These are phyloP conservation scores for Entamoeba dispar DNA, from an alignment of 208 protist genomes.

Conservation along the genomic window DNA sequence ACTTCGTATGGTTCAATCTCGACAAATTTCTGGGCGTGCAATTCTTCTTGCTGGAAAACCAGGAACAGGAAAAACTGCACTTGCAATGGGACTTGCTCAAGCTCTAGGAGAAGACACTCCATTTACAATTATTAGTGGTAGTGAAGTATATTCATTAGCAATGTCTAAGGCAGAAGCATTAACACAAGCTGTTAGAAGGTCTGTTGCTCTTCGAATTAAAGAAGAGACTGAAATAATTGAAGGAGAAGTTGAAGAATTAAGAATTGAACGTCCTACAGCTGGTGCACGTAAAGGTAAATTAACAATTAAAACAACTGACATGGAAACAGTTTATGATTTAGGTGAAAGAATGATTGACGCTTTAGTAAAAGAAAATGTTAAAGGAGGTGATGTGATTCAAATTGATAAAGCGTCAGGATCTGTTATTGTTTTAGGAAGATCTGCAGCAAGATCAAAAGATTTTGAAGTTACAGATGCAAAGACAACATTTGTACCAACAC, in stretches of 20 bases:
- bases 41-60: conserved; percentile 92
- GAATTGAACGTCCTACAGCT: not conserved
- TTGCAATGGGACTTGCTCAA: conserved; percentile 94
- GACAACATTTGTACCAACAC: conserved; percentile 61
- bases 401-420: conserved; percentile 96
- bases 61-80: conserved; percentile 75
- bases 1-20: conserved; percentile 83
- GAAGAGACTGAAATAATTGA: conserved; percentile 99
- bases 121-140: conserved; percentile 93
- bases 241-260: conserved; percentile 96
- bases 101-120: conserved; percentile 80
- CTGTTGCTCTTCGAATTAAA: conserved; percentile 93
- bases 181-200: conserved; percentile 88
- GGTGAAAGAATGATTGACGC: conserved; percentile 98
- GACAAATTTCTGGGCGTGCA: conserved; percentile 92
- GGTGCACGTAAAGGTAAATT: conserved; percentile 75
- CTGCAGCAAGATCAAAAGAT: conserved; percentile 78
- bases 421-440: conserved; percentile 86
- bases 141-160: conserved; percentile 97
- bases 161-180: conserved; percentile 99
- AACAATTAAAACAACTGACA: conserved; percentile 98
- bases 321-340: conserved; percentile 97
- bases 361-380: conserved; percentile 89
- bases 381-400: conserved; percentile 89
- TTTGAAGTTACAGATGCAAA: conserved; percentile 51